A percentile compares a stretch with the other conserved stretches of the same genome.
These are phyloP conservation scores for Mycena galopus DNA, from an alignment of 768 basidiomycete genomes.

Conservation along the genomic window DNA sequence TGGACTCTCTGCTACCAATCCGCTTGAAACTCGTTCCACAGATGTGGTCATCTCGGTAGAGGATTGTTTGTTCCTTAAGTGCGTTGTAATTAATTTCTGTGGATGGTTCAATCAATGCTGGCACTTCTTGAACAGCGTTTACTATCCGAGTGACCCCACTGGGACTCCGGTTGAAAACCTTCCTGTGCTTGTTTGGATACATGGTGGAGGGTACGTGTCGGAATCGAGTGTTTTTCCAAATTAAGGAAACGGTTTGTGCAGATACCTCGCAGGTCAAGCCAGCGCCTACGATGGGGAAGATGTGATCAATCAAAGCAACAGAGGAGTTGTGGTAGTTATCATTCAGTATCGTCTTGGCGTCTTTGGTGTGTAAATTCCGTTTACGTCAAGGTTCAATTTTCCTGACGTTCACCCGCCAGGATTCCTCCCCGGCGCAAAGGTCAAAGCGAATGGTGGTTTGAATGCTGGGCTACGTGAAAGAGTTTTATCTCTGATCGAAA, in stretches of 20 bases:
- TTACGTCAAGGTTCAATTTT: background rate
- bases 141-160: conserved; percentile 47
- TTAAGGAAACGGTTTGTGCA: background rate
- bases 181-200: conserved; percentile 59
- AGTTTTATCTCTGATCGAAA: background rate
- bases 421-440: conserved; percentile 44
- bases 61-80: conserved; percentile 60
- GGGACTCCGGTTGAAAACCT: conserved; percentile 39
- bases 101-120: background rate
- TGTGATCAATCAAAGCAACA: conserved; percentile 34
- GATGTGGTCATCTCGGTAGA: conserved; percentile 33
- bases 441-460: conserved; percentile 43
- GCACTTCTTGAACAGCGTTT: conserved; percentile 43
- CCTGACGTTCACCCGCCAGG: conserved; percentile 29
- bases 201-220: conserved; percentile 49
- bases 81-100: background rate
- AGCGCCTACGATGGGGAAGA: conserved; percentile 32
- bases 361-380: conserved; percentile 4
- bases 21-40: background rate
- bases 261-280: conserved; percentile 22
- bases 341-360: conserved; percentile 32
- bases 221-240: background rate
- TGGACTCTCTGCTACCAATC: background rate
- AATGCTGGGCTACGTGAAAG: conserved; percentile 46
- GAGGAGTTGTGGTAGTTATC: conserved; percentile 38